Base-by-base conservation (phyloP, 108 stramenopile species). In the Conticribra guillardii region DNA sequence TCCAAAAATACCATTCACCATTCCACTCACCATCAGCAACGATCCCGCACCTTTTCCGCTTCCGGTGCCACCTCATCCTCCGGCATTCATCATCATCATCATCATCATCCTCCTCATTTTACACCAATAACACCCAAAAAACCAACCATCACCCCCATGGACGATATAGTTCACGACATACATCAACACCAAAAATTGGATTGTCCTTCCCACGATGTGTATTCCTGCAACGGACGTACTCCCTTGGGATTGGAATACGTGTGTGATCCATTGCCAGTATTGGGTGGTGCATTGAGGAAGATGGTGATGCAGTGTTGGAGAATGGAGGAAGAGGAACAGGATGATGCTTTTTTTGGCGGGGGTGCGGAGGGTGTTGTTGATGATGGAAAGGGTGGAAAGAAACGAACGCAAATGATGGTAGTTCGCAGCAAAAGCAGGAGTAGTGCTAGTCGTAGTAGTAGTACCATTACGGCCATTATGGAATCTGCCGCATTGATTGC, bases 211-310 rank as follows among this genome's bases (percentile, higher is more conserved):
- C 53, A 63, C 15, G 62, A 77, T 19, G 53, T 77, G 15, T 71
- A 78, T 52, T 78, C 76, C 18, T 78, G 76, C 61, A 69, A 64
- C 32, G 69, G 69, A 27, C 57, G 51, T 16, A 78, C 76, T 47
- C 76, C 76, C 0, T 31, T 78, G 32, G 76, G 76, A 23, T 53
- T 78, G 29, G 76, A 78, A 22, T 78, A 78, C 34, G 64, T 78
- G 45, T 70, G 63, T 44, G 76, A 78, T 71, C 76, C 76, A 1
- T 54, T 78, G 18, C 76, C 76, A 16, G 59, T 70, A 15, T 60
- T 78, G 29, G 61, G 76, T 1, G 26, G 37, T 17, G 37, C 54
- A n/a, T 37, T 64, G 63, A 62, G 71, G 16, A 63, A 53, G 21
- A 19, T 37, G 0, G 45, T 63, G 11, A 2, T 31, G 3, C 11